Evolutionary conservation across 768 basidiomycete genomes (phyloP), one percentile per base, ranked within the genome.

Genomic region (Lentinus brumalis): DNA sequence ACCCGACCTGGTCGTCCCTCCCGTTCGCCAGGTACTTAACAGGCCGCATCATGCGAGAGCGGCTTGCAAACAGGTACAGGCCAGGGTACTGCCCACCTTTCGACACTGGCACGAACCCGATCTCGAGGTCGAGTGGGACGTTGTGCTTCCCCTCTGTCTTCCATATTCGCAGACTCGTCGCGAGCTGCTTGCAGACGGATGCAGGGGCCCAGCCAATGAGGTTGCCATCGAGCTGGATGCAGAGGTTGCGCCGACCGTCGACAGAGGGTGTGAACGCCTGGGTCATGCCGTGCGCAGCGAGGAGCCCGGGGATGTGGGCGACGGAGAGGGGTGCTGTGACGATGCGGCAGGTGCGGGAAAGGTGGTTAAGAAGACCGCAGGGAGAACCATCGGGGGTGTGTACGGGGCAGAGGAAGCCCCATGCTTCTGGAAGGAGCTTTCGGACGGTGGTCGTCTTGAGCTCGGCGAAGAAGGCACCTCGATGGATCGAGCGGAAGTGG

Each of bases 311-410:
- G 39, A 99, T 85, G 66, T 94, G 87, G 14, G 86, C 79, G 41
- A 91, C 87, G 31, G 87, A 71, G 18, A 98, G 82, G 3, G 88
- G 84, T 9, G 82, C 68, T 16, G 95, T 96, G 66, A 94, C 82
- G 65, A 99, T 91, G 60, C 93, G 90, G 76, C 97, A 99, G 14
- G 91, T 89, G 68, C 94, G 87, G 31, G 95, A 92, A 41, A 99
- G 83, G 73, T 99, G 97, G 76, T 98, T 99, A 58, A 99, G 86
- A 14, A 99, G 84, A 74, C 97, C 97, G 75, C 97, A 99, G 10
- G 97, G 97, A 12, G 95, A 84, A 66, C 97, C 97, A 80, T 99
- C 97, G 18, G 97, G 97, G 1, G 97, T 99, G 71, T 99, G 97
- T 16, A 99, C 97, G 21, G 97, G 97, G 70, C 97, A 99, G 9